phyloP scores from a whole-genome alignment of 495 filamentous ascomycete species.

The Penicillium atrosanguineum region DNA sequence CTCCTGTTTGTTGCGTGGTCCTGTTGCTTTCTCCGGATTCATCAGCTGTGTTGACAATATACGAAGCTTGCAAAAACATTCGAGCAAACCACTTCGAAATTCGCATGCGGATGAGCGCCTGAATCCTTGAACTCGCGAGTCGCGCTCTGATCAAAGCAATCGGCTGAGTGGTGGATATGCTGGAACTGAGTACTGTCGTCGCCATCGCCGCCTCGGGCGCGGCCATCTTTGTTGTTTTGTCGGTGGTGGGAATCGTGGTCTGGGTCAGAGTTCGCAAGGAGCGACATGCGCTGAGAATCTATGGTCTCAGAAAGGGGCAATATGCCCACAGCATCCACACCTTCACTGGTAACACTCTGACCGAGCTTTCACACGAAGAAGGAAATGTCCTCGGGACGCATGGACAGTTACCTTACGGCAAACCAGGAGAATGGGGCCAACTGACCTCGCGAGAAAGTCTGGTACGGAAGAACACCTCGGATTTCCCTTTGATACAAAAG shows the following conservation, averaged over 20 bases:
- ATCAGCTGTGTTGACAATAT: background rate
- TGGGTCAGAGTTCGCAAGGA: conserved; percentile 44
- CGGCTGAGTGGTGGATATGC: conserved; percentile 26
- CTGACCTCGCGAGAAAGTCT: conserved; percentile 42
- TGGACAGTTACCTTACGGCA: conserved; percentile 39
- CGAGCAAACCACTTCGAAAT: background rate
- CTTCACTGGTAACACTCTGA: conserved; percentile 35
- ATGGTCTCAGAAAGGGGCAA: conserved; percentile 24
- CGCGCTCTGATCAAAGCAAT: background rate
- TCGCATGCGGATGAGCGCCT: conserved; percentile 9
- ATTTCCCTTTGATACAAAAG: conserved; percentile 30
- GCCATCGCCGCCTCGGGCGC: conserved; percentile 44
- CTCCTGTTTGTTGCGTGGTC: conserved; percentile 4
- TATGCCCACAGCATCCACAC: conserved; percentile 24
- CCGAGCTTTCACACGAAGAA: conserved; percentile 35
- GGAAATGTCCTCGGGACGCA: conserved; percentile 35
- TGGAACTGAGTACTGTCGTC: conserved; percentile 35
- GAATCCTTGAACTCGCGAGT: background rate
- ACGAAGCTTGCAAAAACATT: background rate
- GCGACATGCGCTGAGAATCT: conserved; percentile 30
- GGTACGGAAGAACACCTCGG: conserved; percentile 19
- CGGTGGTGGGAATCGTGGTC: conserved; percentile 34
- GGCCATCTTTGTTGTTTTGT: conserved; percentile 35
- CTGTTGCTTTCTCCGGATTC: background rate
- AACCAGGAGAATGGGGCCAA: conserved; percentile 42